These are phyloP conservation scores for thale cress (Arabidopsis thaliana) DNA, from an alignment of 345 rosid genomes.

Conservation along the genomic window TAIR10.1 NC_003075.7:12431001-12431500, in stretches of 20 bases:
- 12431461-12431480: conserved; percentile 95
- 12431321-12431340: conserved; percentile 28
- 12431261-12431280: conserved; percentile 40
- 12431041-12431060: not conserved
- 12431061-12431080: not conserved
- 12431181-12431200: conserved; percentile 10
- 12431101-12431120: not conserved
- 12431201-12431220: conserved; percentile 23
- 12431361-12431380: conserved; percentile 14
- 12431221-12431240: conserved; percentile 25
- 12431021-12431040: not conserved
- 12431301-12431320: conserved; percentile 37
- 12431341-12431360: not conserved
- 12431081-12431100: not conserved
- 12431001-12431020: not conserved
- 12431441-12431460: conserved; percentile 97
- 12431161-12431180: conserved; percentile 2
- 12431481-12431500: conserved; percentile 65
- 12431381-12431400: not conserved
- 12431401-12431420: conserved; percentile 41
- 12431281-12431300: conserved; percentile 29
- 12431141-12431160: not conserved
- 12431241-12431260: not conserved
- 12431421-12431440: conserved; percentile 71
- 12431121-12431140: not conserved